Conservation (phyloP, 805 yeast genomes). For the Middelhovenomyces tepae region DNA sequence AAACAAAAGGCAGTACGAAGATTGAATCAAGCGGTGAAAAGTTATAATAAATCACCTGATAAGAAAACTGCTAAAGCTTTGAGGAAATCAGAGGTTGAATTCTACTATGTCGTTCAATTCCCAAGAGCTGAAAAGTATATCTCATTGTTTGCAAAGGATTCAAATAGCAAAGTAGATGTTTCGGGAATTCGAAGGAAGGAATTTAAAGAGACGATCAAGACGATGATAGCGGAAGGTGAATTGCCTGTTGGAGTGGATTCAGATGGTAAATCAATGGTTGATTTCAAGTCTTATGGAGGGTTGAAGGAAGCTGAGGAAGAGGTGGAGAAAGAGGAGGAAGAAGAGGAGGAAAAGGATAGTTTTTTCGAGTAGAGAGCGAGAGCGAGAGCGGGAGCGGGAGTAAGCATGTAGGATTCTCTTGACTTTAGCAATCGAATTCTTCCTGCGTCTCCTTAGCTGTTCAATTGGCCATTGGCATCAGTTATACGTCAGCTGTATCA, state of each 20-base stretch:
- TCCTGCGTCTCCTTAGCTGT: too few relatives aligned
- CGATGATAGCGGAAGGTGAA: conserved; percentile 42
- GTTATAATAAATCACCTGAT: conserved; percentile 15
- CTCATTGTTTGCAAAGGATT: conserved; percentile 47
- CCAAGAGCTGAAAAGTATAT: conserved; percentile 76
- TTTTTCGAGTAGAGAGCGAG: neutral
- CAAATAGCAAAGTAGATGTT: conserved; percentile 29
- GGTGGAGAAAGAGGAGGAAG: conserved; percentile 5
- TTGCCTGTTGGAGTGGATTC: conserved; percentile 51
- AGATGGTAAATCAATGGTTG: conserved; percentile 27
- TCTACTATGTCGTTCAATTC: conserved; percentile 66
- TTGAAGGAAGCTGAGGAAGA: conserved; percentile 11
- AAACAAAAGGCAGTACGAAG: conserved; percentile 72
- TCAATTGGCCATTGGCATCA: too few relatives aligned
- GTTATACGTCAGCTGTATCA: too few relatives aligned
- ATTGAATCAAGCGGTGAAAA: conserved; percentile 42
- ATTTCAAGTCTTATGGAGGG: conserved; percentile 2
- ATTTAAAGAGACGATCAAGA: conserved; percentile 45
- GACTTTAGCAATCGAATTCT: too few relatives aligned
- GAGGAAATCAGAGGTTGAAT: conserved; percentile 53
- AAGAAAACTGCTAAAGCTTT: conserved; percentile 28
- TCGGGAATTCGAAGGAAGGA: conserved; percentile 29
- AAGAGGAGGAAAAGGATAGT: conserved; percentile 10
- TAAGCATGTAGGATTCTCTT: too few relatives aligned
- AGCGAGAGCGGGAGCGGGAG: too few relatives aligned